Base-by-base conservation (phyloP, 2,329 filamentous ascomycete genomes). In the Nothopassalora personata region DNA sequence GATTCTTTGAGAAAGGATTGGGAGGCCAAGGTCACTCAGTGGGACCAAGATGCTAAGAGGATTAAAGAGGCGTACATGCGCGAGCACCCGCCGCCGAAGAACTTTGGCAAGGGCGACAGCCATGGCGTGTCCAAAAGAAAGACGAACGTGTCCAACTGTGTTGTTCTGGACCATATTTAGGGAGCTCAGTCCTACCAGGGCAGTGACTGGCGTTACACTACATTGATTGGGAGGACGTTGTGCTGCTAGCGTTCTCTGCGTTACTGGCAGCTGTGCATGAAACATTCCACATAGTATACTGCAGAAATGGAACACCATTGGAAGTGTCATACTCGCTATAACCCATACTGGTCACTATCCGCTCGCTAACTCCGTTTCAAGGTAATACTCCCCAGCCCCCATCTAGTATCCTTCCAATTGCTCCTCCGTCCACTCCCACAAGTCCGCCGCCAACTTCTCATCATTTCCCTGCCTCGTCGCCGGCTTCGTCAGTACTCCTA, bases 21-120 rank as follows among this genome's bases (percentile, higher is more conserved):
- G 72, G 84, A 85, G 50, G 79, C 80, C 53, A 79, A 81, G n/a
- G 80, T 83, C 8, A 82, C 80, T 53, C 80, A 82, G 57, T 97
- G 92, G 90, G 90, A 95, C 70, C 77, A 74, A 19, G 82, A 85
- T 58, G 87, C 88, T 3, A 75, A 77, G 28, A 70, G 73, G 36
- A 78, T 80, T 56, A 69, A 77, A 53, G 67, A 68, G 48, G 76
- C 79, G 61, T 78, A 77, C 59, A 73, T 74, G 49, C 31, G 53
- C 9, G 60, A 63, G 13, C 63, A 68, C 53, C 68, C 68, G 31
- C 65, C 64, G 43, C 64, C 68, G 51, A 45, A 53, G 46, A 56
- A 34, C 49, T 31, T 45, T n/a, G 31, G 56, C 34, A 46, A 53
- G n/a, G 39, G 53, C n/a, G 58, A 56, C 13, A 59, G 58, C 27